Evolutionary conservation across 2,329 filamentous ascomycete genomes (phyloP).

Genomic region (Aspergillus ochraceus): DNA sequence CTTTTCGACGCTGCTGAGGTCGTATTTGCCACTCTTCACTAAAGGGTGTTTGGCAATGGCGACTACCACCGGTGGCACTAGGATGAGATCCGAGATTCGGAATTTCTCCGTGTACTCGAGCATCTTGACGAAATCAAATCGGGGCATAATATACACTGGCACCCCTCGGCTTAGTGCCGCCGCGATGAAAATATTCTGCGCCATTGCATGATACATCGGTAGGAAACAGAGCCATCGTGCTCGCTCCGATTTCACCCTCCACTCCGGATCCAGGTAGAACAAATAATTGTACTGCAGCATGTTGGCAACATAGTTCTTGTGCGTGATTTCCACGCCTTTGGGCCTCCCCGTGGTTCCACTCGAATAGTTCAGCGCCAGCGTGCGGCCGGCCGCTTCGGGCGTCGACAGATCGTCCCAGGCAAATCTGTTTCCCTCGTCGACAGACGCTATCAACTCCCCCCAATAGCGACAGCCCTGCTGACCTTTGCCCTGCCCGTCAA

Average conservation of each 20-base stretch:
- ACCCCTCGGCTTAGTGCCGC: constrained; percentile 52
- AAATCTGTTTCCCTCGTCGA: constrained; percentile 57
- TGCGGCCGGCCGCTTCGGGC: constrained; percentile 42
- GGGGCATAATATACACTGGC: constrained; percentile 75
- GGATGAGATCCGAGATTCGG: constrained; percentile 64
- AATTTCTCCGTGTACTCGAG: constrained; percentile 67
- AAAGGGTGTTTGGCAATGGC: constrained; percentile 70
- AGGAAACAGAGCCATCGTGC: constrained; percentile 64
- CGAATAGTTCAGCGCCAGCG: constrained; percentile 73
- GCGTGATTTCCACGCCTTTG: constrained; percentile 82
- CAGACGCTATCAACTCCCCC: constrained; percentile 59
- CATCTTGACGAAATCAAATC: constrained; percentile 74
- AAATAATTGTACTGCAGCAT: constrained; percentile 59
- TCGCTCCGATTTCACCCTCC: constrained; percentile 43
- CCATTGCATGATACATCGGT: constrained; percentile 74
- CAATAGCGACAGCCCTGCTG: constrained; percentile 58
- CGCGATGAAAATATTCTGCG: constrained; percentile 69
- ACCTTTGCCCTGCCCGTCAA: constrained; percentile 42
- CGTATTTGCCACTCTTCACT: constrained; percentile 56
- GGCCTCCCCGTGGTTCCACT: constrained; percentile 74
- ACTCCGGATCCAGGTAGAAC: constrained; percentile 49
- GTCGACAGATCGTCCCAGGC: constrained; percentile 54
- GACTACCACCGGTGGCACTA: constrained; percentile 76
- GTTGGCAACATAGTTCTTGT: constrained; percentile 74
- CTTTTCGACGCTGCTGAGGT: constrained; percentile 64